Base-by-base conservation (phyloP, 257 asterid species). In the Lithospermum erythrorhizon region DNA sequence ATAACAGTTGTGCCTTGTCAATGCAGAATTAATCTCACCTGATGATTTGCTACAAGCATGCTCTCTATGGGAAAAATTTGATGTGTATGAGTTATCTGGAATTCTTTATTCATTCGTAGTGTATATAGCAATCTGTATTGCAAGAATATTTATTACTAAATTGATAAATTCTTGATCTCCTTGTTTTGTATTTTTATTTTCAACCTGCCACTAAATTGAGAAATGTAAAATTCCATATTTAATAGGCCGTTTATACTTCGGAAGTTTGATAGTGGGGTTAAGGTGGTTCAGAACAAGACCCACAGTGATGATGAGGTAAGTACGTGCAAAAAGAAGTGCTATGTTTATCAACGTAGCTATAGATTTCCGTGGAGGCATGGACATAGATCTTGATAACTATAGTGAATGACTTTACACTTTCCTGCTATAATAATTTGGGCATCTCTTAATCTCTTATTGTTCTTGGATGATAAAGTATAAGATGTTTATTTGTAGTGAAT, bases 21-120 rank as follows among this genome's bases (percentile, higher is more conserved):
- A 5, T 20, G 54, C 19, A 86, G 98, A 88, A 82, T 68, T 91
- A 77, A 91, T 91, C 62, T 91, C 98, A 22, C 98, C 98, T 16
- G 98, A 91, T 49, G 97, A 91, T 86, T 82, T 91, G 80, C 80
- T 84, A 66, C 97, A 78, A 79, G 97, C 97, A 18, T 91, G 97
- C 69, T 81, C 87, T 70, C 90, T 91, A 25, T 91, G 96, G 98
- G 97, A 84, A 77, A 91, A 91, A 77, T 76, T 88, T 76, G 95
- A 88, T 63, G 94, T 83, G 97, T 89, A 83, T 64, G 94, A 70
- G 32, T 48, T 53, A 62, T 75, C 23, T 62, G 54, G 55, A 65
- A 65, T 60, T 32, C 53, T 69, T 64, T 58, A 21, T 49, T 63
- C 20, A 62, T 60, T 58, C 21, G 66, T 37, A 64, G 70, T 70